These are phyloP conservation scores for Colletotrichum tropicale DNA, from an alignment of 2,329 filamentous ascomycete genomes.

Conservation along the genomic window DNA sequence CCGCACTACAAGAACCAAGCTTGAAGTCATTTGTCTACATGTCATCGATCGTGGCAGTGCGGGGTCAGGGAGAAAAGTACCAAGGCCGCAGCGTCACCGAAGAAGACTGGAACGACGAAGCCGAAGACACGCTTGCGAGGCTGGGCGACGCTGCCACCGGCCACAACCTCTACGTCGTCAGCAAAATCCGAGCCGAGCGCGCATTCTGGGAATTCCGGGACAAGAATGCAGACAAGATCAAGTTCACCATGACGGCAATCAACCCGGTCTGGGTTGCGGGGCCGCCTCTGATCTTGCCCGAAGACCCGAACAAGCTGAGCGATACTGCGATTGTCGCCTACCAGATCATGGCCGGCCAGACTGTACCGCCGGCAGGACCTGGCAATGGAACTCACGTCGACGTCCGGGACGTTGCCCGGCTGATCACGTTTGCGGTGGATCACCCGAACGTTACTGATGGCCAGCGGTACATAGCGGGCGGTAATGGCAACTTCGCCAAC, in stretches of 20 bases:
- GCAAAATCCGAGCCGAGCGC: constrained; percentile 34
- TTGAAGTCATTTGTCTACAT: constrained; percentile 38
- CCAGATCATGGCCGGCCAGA: constrained; percentile 3
- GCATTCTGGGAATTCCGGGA: constrained; percentile 32
- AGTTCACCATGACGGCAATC: constrained; percentile 23
- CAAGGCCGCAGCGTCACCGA: constrained; percentile 18
- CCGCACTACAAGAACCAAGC: constrained; percentile 41
- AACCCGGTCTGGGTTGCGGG: constrained; percentile 18
- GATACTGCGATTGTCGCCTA: constrained; percentile 26
- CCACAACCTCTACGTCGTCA: constrained; percentile 29
- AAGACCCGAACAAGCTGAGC: constrained; percentile 5
- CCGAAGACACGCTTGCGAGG: constrained; percentile 30
- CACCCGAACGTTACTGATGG: background rate
- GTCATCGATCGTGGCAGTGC: constrained; percentile 24
- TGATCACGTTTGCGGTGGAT: constrained; percentile 5
- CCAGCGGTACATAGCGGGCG: constrained; percentile 1
- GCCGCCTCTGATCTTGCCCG: constrained; percentile 12
- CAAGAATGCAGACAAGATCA: constrained; percentile 27
- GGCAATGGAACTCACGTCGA: constrained; percentile 13
- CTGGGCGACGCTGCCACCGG: constrained; percentile 14
- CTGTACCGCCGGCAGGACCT: background rate
- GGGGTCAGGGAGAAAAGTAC: background rate
- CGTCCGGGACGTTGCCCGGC: constrained; percentile 14
- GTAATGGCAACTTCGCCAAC: background rate
- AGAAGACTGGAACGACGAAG: constrained; percentile 35